Evolutionary conservation across 768 basidiomycete genomes (phyloP), one percentile per base, ranked within the genome.

Genomic region (Boletus sp.): DNA sequence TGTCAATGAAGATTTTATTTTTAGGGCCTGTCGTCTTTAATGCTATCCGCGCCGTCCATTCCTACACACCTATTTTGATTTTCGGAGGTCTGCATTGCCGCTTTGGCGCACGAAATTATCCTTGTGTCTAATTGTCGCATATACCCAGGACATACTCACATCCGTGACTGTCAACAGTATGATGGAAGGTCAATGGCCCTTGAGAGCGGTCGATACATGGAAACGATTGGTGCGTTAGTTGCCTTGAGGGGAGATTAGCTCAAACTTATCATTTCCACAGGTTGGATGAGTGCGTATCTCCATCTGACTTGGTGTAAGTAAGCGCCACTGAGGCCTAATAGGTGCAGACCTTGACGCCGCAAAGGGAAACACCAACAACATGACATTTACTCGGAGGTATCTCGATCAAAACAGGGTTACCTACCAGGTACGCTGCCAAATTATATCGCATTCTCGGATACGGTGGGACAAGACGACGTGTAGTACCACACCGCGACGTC

Each of bases 141-240:
- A 10, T 47, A 10, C 53, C 32, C 55, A 75, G 86, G 87, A 5
- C 90, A 93, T 59, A 77, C 0, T 45, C 65, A 67, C 21, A 56
- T 65, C 35, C 65, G 65, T n/a, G 59, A 67, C 35, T 67, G 64
- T 44, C 65, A 62, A 17, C 62, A 62, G n/a, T 67, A 62, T 14
- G 57, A 67, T 43, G 55, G 55, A 40, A 61, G 60, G 30, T 30
- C 60, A 21, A 62, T 67, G 56, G 61, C 86, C 2, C 66, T 94
- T 56, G 89, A 92, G 63, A 87, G 90, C 58, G 89, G 94, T 17
- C 77, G 91, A 23, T 96, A 95, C 66, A 89, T 96, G 87, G 94
- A 97, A 72, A 97, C 93, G 10, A 75, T 95, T 50, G 92, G 90
- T 87, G 46, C 13, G 80, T 48, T 13, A 13, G 7, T 11, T 15